These are phyloP conservation scores for Circinella umbellata DNA, from an alignment of 371 early-diverging fungal species.

Conservation along the genomic window DNA sequence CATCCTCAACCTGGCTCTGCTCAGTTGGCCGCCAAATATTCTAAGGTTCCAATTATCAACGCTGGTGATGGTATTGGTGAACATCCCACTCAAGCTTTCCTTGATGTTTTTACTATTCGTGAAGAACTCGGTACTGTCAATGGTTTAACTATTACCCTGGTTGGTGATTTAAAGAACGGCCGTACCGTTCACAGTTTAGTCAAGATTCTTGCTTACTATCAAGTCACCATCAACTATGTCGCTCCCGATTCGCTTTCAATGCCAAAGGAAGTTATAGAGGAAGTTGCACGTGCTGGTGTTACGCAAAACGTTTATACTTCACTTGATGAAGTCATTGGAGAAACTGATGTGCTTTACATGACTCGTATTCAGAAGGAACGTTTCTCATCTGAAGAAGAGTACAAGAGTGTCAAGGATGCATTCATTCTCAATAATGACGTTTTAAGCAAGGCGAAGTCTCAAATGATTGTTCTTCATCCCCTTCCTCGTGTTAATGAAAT, in stretches of 20 bases:
- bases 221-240: slow-evolving; percentile 94
- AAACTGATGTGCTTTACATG: slow-evolving; percentile 96
- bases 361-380: slow-evolving; percentile 97
- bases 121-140: slow-evolving; percentile 96
- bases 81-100: slow-evolving; percentile 98
- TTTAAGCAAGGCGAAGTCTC: slow-evolving; percentile 85
- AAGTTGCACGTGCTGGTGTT: slow-evolving; percentile 71
- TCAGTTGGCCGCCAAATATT: slow-evolving; percentile 83
- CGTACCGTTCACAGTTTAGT: slow-evolving; percentile 97
- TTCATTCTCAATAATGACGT: slow-evolving; percentile 88
- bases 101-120: slow-evolving; percentile 94
- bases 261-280: slow-evolving; percentile 86
- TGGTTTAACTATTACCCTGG: slow-evolving; percentile 92
- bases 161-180: slow-evolving; percentile 97
- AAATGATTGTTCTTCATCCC: slow-evolving; percentile 98
- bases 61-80: slow-evolving; percentile 98
- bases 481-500: slow-evolving; percentile 96
- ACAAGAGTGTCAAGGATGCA: slow-evolving; percentile 76
- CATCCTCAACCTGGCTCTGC: slow-evolving; percentile 93
- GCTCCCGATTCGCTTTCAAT: slow-evolving; percentile 82
- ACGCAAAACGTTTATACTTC: slow-evolving; percentile 71
- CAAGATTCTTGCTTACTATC: slow-evolving; percentile 87
- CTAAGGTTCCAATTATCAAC: slow-evolving; percentile 93
- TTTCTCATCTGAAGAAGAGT: slow-evolving; percentile 80
- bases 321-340: slow-evolving; percentile 80